Percentiles rank a stretch among this genome's conserved stretches.
Conservation (phyloP, 768 basidiomycete genomes). For the Psilocybe cubensis region DNA sequence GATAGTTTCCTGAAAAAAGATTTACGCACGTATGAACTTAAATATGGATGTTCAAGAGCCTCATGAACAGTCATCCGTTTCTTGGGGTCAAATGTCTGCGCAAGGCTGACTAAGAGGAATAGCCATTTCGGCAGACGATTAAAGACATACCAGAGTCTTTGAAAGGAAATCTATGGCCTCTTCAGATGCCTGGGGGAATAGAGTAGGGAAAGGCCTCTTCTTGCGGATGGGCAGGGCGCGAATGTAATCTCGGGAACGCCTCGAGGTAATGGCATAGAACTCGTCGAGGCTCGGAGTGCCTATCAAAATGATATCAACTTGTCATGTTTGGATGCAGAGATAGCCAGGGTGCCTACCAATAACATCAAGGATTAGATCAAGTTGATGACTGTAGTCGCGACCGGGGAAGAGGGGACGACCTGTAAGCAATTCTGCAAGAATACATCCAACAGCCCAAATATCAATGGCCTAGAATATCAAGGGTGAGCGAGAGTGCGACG, state of each 20-base stretch:
- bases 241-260: conserved; percentile 86
- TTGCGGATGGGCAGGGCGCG: conserved; percentile 85
- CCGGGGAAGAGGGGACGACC: conserved; percentile 89
- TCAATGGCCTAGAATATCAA: conserved; percentile 52
- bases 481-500: conserved; percentile 5
- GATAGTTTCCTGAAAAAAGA: not conserved
- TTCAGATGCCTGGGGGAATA: conserved; percentile 79
- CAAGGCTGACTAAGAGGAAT: not conserved
- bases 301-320: conserved; percentile 26
- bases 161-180: conserved; percentile 75
- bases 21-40: conserved; percentile 68
- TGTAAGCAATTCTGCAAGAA: conserved; percentile 81
- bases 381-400: conserved; percentile 85
- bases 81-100: conserved; percentile 84
- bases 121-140: not conserved
- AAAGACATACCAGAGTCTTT: conserved; percentile 63
- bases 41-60: conserved; percentile 82
- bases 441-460: conserved; percentile 76
- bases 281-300: conserved; percentile 89
- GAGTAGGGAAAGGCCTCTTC: conserved; percentile 63
- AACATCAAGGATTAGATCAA: conserved; percentile 86
- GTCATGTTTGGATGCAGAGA: not conserved
- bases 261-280: conserved; percentile 87
- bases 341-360: conserved; percentile 51
- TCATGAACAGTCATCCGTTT: conserved; percentile 84